phyloP scores from a whole-genome alignment of 148 eudicot genomes.

The Fallopia convolvulus region DNA sequence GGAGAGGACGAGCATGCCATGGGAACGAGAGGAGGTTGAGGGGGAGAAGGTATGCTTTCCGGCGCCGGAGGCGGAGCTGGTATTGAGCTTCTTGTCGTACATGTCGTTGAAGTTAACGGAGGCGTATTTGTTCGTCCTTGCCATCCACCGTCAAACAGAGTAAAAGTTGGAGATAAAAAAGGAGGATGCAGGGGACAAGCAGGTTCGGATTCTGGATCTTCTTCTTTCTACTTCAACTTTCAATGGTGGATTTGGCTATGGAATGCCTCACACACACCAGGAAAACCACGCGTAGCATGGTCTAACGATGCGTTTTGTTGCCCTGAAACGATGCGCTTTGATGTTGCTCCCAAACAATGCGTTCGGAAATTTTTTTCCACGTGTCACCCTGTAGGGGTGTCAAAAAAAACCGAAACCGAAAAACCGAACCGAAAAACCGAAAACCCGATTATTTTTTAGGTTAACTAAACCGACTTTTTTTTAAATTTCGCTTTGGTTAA shows the following conservation, averaged over 20 bases:
- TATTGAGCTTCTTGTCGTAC: constrained; percentile 5
- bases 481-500: no score
- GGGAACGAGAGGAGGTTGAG: constrained; percentile 5
- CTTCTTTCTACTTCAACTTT: constrained; percentile 1
- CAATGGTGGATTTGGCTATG: background rate
- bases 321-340: no score
- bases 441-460: no score
- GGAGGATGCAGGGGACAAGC: background rate
- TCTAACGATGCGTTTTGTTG: background rate
- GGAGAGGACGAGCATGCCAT: constrained; percentile 27
- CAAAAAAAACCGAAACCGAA: no score
- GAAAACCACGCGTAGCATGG: background rate
- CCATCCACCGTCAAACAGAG: background rate
- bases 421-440: no score
- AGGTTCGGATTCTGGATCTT: background rate
- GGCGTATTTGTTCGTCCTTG: constrained; percentile 10
- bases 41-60: constrained; percentile 2
- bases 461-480: no score
- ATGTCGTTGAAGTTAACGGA: constrained; percentile 11
- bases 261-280: background rate
- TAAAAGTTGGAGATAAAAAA: background rate
- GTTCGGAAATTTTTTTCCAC: background rate
- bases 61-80: background rate
- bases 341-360: background rate
- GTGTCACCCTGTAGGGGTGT: background rate